Evolutionary conservation across 805 yeast species (phyloP), one percentile per base, ranked within the genome.

Genomic region (Lipomyces sp.): DNA sequence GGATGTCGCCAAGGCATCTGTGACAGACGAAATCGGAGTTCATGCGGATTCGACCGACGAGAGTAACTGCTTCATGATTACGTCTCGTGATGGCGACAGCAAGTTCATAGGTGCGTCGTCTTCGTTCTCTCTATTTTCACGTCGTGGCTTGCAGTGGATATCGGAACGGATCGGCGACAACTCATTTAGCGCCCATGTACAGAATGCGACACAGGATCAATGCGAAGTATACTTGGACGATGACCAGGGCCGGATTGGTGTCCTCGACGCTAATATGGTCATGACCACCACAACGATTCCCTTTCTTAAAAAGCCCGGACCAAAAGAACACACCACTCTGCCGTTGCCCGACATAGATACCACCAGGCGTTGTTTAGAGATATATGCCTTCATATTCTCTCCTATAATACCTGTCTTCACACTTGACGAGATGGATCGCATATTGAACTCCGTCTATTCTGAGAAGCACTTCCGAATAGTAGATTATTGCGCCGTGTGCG

Each of bases 101-200:
- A 63, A 58, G 24, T 71, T 66, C 53, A 55, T 71, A 24, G 71
- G 71, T 30, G 45, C 60, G 30, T 57, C 72, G 6, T 70, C 74
- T 1, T 45, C 62, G 13, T 69, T 67, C 30, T 59, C 69, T 1
- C 56, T 72, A 2, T 63, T 71, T 29, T 71, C 74, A 4, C 65
- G 69, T 4, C 63, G 59, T 32, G 74, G 74, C 2, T 37, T 71
- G 33, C 33, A 60, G 33, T 72, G 74, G 74, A 71, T 72, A n/a
- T 55, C 55, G 42, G 64, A 61, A 42, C 63, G 68, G 50, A 64
- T 63, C 30, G 73, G 72, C 39, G 61, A 39, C 57, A 48, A 35
- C n/a, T 42, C 39, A 30, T 57, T 65, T 32, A 62, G 53, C 50
- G 42, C 59, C 10, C 55, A 53, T 24, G 34, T 65, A 13, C 42